Evolutionary conservation across 352 stramenopile genomes (phyloP).

Genomic region (Globisporangium yorkense): DNA sequence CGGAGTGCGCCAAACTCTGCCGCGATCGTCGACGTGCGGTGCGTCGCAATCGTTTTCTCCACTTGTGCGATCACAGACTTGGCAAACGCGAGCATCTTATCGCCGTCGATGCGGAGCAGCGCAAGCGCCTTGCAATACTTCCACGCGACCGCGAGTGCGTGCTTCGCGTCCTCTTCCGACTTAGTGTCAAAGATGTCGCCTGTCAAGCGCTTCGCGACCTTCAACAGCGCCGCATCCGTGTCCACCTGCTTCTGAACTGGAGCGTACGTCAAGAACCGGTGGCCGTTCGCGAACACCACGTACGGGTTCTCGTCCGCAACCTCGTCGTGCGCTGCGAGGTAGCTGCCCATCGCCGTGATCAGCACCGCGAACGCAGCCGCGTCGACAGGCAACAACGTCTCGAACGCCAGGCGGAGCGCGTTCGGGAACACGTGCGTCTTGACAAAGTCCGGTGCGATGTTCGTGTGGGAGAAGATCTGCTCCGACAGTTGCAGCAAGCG

Average conservation of each 20-base stretch:
- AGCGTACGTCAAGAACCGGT: constrained; percentile 27
- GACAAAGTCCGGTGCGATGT: constrained; percentile 50
- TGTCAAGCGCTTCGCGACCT: constrained; percentile 21
- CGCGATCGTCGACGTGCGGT: neutral
- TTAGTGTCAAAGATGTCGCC: constrained; percentile 14
- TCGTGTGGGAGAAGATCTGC: constrained; percentile 39
- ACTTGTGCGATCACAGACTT: constrained; percentile 29
- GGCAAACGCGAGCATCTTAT: constrained; percentile 37
- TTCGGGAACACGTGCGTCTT: constrained; percentile 50
- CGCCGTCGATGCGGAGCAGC: constrained; percentile 32
- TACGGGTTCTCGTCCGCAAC: constrained; percentile 35
- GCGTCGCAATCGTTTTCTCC: constrained; percentile 18
- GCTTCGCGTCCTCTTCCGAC: neutral
- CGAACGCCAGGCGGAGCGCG: constrained; percentile 43
- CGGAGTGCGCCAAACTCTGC: constrained; percentile 26
- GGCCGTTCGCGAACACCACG: constrained; percentile 32
- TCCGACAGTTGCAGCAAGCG: constrained; percentile 50
- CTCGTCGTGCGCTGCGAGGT: constrained; percentile 46
- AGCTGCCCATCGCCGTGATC: constrained; percentile 45
- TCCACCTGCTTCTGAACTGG: constrained; percentile 11
- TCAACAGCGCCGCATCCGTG: constrained; percentile 24
- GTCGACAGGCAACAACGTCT: constrained; percentile 33
- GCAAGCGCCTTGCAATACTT: constrained; percentile 62
- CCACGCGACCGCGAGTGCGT: constrained; percentile 49
- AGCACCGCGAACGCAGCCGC: constrained; percentile 42